Base-by-base conservation (phyloP, 306 rosid genomes). In the Trifolium fragiferum region DNA sequence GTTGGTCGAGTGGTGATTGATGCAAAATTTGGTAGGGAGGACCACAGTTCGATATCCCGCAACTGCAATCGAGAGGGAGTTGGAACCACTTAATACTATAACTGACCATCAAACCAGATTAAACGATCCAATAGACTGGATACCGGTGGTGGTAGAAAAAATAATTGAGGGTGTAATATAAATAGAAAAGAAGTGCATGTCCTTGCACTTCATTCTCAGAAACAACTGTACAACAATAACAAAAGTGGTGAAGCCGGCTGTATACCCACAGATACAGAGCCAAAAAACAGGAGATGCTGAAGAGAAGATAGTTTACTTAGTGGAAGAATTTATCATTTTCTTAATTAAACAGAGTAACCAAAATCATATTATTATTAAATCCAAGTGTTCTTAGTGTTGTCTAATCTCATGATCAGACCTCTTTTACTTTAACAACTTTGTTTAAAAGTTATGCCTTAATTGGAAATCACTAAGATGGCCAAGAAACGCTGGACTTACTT, bases 241-340 rank as follows among this genome's bases (percentile, higher is more conserved):
- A 25, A 25, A 51, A 51, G 58, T 51, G 58, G 58, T 51, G 20
- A 51, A 51, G 25, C 18, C 6, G 12, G 4, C 58, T 3, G 12
- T 55, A 33, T 33, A 5, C 37, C 37, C 37, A 58, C 30, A 23
- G 5, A n/a, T 19, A 16, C 57, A 37, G 71, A 76, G 35, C 27
- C 27, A 25, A 25, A 25, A 25, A 25, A n/a, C 38, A 25, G 27
- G 68, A 40, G 15, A 25, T 19, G n/a, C n/a, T n/a, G 18, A 65
- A 14, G 70, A 14, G 43, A 40, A 38, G 55, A 58, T 21, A 27
- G 74, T 65, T 40, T 58, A 77, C 70, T 68, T 80, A 85, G 91
- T 89, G 90, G 91, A 81, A 79, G 83, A 82, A 66, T 30, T 84
- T 82, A 84, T 79, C 84, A 82, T 86, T 86, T 81, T 66, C 65